Evolutionary conservation across 176 grass and related monocot genomes (phyloP), one percentile per base, ranked within the genome.

Genomic region (Saccharum officinarum): DNA sequence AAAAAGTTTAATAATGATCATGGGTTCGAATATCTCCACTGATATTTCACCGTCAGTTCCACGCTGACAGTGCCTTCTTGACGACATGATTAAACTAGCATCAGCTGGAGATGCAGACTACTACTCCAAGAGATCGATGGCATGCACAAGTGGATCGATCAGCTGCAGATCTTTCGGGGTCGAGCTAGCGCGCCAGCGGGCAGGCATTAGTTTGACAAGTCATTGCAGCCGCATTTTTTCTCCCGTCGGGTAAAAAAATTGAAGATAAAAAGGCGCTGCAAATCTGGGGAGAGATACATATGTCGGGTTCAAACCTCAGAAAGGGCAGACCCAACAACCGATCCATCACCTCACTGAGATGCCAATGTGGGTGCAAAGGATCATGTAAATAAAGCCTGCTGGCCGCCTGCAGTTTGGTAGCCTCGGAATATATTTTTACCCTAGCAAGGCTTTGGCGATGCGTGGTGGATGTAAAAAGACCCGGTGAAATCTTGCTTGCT

Each of bases 251-350:
- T 72, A 28, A 73, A 22, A 16, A 17, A 50, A 16, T 1, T 41
- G 8, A 40, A 47, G 25, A 54, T 37, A 28, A 47, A 87, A 83
- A 90, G 80, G 84, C 79, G 26, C 20, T 76, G 31, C 76, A 91
- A 84, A 91, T 91, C 89, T 79, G 20, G 69, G 63, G 34, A 1
- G 80, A 84, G 85, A 91, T 91, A 76, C 52, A 91, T 80, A 3
- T 90, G 89, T 91, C 85, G 89, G 89, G 80, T 84, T 84, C 85
- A 84, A 76, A 87, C 11, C 50, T 33, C 77, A 23, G 20, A 68
- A 49, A 75, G 75, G 49, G 50, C 80, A 70, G 49, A 80, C 85
- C 85, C 69, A 84, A 36, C 69, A 66, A 64, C 80, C 66, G 50
- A 91, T 83, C 69, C 75, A 87, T 87, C 89, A 87, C 85, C 76